Conservation (phyloP, 768 basidiomycete genomes). For the Pleurotus djamor region DNA sequence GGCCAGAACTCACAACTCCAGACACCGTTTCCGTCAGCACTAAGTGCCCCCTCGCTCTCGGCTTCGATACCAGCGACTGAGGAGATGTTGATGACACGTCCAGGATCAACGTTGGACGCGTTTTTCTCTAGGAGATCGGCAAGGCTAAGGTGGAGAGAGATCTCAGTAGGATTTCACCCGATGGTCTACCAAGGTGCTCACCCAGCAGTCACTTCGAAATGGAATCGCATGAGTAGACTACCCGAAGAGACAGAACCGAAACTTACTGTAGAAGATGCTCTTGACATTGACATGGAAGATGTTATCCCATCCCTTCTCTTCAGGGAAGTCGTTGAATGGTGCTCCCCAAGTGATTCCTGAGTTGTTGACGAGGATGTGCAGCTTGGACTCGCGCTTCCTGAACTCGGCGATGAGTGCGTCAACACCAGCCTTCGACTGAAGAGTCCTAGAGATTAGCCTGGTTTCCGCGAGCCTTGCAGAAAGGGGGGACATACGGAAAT, state of each 20-base stretch:
- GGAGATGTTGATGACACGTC: slow-evolving; percentile 80
- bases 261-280: slow-evolving; percentile 76
- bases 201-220: slow-evolving; percentile 49
- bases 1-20: slow-evolving; percentile 69
- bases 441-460: background rate
- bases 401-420: slow-evolving; percentile 68
- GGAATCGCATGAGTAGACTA: background rate
- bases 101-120: slow-evolving; percentile 61
- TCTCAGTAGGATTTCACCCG: background rate
- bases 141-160: slow-evolving; percentile 28
- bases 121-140: slow-evolving; percentile 66
- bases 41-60: slow-evolving; percentile 45
- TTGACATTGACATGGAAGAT: slow-evolving; percentile 85
- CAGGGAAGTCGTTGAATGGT: slow-evolving; percentile 66
- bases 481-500: slow-evolving; percentile 53
- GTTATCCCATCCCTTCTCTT: slow-evolving; percentile 85
- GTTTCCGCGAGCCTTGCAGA: background rate
- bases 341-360: slow-evolving; percentile 82
- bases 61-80: slow-evolving; percentile 63
- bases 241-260: slow-evolving; percentile 2
- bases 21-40: slow-evolving; percentile 57
- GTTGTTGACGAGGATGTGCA: slow-evolving; percentile 86
- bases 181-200: slow-evolving; percentile 21
- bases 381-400: slow-evolving; percentile 64
- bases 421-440: slow-evolving; percentile 75